Conservation (phyloP, 345 rosid genomes). For the Populus simonii region DNA sequence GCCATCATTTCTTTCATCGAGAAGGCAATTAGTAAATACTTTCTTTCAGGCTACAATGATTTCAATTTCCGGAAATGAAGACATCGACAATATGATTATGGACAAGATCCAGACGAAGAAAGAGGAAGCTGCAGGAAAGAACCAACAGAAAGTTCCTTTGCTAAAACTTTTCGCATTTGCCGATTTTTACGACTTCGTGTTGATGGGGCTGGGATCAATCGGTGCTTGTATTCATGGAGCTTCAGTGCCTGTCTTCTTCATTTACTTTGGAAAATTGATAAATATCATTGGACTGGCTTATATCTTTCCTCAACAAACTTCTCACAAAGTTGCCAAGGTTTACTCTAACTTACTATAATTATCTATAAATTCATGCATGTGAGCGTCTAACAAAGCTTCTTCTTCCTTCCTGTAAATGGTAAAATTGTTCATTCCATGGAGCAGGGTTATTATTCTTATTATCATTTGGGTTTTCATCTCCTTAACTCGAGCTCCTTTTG, state of each 20-base stretch:
- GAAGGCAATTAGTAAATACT: too few relatives aligned
- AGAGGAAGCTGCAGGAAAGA: conserved; percentile 18
- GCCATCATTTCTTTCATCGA: too few relatives aligned
- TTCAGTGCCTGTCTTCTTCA: conserved; percentile 89
- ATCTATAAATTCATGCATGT: neutral
- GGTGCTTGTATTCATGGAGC: conserved; percentile 88
- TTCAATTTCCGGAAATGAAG: too few relatives aligned
- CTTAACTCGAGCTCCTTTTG: conserved; percentile 15
- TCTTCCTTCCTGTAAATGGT: too few relatives aligned
- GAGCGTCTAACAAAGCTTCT: neutral
- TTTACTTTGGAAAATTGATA: conserved; percentile 83
- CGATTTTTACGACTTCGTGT: conserved; percentile 59
- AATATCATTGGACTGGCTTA: conserved; percentile 72
- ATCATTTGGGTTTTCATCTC: neutral
- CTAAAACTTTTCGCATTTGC: conserved; percentile 77
- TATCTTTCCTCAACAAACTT: conserved; percentile 65
- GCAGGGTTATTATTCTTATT: too few relatives aligned
- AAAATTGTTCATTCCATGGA: too few relatives aligned
- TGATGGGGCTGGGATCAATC: conserved; percentile 81
- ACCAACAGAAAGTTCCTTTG: conserved; percentile 42
- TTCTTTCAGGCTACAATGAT: too few relatives aligned
- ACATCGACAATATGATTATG: too few relatives aligned
- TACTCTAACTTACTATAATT: too few relatives aligned
- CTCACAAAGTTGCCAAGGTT: conserved; percentile 88
- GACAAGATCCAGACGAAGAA: conserved; percentile 2